Conservation (phyloP, 345 rosid genomes). For the Sisymbrium altissimum region DNA sequence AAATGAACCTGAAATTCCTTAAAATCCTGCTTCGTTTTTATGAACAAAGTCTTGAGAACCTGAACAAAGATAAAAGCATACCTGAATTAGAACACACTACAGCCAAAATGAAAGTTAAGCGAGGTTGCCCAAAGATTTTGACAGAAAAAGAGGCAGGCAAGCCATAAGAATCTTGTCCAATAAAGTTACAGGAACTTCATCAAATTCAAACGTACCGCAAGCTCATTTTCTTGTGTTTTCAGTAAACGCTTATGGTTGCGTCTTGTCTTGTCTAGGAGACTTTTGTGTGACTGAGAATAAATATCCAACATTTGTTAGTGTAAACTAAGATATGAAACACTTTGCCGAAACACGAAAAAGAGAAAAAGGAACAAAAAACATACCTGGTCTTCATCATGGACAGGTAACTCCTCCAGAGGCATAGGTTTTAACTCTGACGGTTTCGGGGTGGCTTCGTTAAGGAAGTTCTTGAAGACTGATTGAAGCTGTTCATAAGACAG, state of each 20-base stretch:
- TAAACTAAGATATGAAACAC: not conserved
- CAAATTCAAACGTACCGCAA: slow-evolving; percentile 45
- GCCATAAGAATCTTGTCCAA: not conserved
- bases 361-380: not conserved
- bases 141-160: slow-evolving; percentile 9
- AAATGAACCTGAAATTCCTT: slow-evolving; percentile 55
- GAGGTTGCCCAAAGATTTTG: not conserved
- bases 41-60: slow-evolving; percentile 66
- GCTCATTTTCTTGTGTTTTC: slow-evolving; percentile 72
- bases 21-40: slow-evolving; percentile 60
- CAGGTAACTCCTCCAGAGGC: slow-evolving; percentile 43
- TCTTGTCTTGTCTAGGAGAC: slow-evolving; percentile 39
- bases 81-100: slow-evolving; percentile 2
- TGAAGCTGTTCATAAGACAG: slow-evolving; percentile 44
- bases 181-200: not conserved
- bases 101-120: not conserved
- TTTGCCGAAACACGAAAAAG: not conserved
- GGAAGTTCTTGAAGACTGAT: slow-evolving; percentile 34
- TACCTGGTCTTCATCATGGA: slow-evolving; percentile 45
- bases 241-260: slow-evolving; percentile 48
- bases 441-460: slow-evolving; percentile 34
- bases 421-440: slow-evolving; percentile 30
- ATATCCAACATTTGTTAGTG: not conserved
- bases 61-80: slow-evolving; percentile 32
- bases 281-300: slow-evolving; percentile 47